A percentile compares a stretch with the other conserved stretches of the same genome.
phyloP scores from a whole-genome alignment of 768 basidiomycete species.

The Kondoa malvinella region DNA sequence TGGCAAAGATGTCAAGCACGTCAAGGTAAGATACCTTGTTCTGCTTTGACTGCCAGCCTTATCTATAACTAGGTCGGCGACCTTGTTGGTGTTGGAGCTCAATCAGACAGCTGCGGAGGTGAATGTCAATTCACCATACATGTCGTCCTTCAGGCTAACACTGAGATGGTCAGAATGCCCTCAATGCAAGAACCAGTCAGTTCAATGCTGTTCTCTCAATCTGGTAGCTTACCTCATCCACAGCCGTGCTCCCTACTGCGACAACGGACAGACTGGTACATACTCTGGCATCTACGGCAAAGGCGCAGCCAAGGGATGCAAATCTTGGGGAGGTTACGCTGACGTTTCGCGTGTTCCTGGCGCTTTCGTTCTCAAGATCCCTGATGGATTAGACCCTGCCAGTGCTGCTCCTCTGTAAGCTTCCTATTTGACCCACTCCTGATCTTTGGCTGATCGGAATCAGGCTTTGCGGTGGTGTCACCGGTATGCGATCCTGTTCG shows the following conservation, averaged over 20 bases:
- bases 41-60: slow-evolving; percentile 4
- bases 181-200: slow-evolving; percentile 21
- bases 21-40: slow-evolving; percentile 25
- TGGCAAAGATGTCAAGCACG: slow-evolving; percentile 32
- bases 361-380: slow-evolving; percentile 46
- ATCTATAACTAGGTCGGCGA: slow-evolving; percentile 15
- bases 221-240: slow-evolving; percentile 8
- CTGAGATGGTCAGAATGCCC: too few species aligned
- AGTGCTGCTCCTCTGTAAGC: slow-evolving; percentile 49
- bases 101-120: slow-evolving; percentile 21
- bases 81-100: slow-evolving; percentile 13
- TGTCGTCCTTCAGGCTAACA: too few species aligned
- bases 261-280: background rate
- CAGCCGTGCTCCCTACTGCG: background rate
- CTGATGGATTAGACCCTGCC: slow-evolving; percentile 38
- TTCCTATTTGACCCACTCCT: slow-evolving; percentile 37
- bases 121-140: too few species aligned
- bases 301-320: slow-evolving; percentile 19
- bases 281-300: slow-evolving; percentile 11
- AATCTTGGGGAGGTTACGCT: slow-evolving; percentile 24
- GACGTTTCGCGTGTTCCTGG: slow-evolving; percentile 31
- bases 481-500: too few species aligned
- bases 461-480: too few species aligned
- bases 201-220: slow-evolving; percentile 10
- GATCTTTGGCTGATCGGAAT: too few species aligned